These are phyloP conservation scores for Nyssa sinensis DNA, from an alignment of 148 eudicot genomes.

Conservation along the genomic window DNA sequence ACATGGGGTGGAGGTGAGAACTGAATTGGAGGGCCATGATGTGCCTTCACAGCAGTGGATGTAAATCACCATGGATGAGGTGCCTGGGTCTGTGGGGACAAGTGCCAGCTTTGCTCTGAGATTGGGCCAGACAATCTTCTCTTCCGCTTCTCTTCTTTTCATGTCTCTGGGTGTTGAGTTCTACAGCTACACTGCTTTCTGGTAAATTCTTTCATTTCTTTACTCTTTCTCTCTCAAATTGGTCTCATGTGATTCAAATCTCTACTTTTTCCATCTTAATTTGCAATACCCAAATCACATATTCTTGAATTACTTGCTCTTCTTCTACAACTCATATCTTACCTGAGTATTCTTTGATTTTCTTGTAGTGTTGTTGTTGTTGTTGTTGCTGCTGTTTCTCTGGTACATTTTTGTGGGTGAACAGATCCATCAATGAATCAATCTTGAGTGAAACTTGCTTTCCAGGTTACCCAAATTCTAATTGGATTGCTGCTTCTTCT, in stretches of 20 bases:
- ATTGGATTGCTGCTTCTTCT: too few relatives aligned
- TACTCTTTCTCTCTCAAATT: background rate
- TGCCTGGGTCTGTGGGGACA: constrained; percentile 59
- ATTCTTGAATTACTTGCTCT: background rate
- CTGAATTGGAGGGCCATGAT: background rate
- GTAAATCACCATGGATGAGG: constrained; percentile 21
- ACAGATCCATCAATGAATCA: background rate
- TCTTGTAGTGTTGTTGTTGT: background rate
- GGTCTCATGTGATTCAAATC: background rate
- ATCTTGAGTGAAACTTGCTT: background rate
- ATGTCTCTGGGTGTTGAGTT: constrained; percentile 55
- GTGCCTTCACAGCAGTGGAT: background rate
- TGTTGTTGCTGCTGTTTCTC: too few relatives aligned
- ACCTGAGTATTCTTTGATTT: background rate
- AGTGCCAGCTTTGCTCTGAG: constrained; percentile 45
- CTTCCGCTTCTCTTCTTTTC: constrained; percentile 50
- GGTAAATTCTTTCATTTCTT: constrained; percentile 24
- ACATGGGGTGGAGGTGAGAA: background rate
- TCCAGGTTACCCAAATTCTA: too few relatives aligned
- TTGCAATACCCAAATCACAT: background rate
- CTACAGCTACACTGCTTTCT: constrained; percentile 59
- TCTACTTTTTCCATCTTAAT: background rate
- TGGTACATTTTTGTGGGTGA: background rate
- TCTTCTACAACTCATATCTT: background rate
- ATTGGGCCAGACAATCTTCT: constrained; percentile 48